Evolutionary conservation across 768 basidiomycete species (phyloP), one percentile per base, ranked within the genome.

Genomic region (Pulveroboletus frians): DNA sequence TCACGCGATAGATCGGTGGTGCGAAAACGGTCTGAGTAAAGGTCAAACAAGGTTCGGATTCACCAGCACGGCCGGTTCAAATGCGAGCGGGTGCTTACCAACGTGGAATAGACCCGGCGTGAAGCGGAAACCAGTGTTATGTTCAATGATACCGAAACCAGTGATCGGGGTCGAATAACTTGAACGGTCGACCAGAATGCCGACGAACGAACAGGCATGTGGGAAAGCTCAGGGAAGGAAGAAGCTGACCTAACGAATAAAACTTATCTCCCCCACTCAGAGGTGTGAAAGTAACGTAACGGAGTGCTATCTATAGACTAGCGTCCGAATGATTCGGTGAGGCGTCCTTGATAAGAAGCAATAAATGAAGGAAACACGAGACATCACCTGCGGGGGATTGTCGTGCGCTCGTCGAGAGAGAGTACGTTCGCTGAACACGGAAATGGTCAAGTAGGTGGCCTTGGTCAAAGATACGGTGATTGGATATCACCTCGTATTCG

Each of bases 281-380:
- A 26, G 34, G 46, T 56, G 57, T 43, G 57, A 60, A 49, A 42
- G 21, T 44, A 38, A 54, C 55, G 54, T 56, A 53, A 56, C 2
- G 15, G 27, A 34, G 30, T n/a, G 23, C 27, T 38, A 39, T 31
- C 21, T 49, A 26, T 17, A 26, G 30, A 21, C 20, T 36, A 13
- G 40, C 18, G 23, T 27, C 26, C 40, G 44, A 39, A 14, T 18
- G 39, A 21, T 27, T 40, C 6, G 18, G 46, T 17, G 23, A 39
- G 43, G 27, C 11, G 23, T 8, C 4, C 26, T 36, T 32, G 53
- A 55, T 57, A 40, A 55, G 36, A 17, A 34, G 43, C 35, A 23
- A 38, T 14, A 31, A 23, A 41, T 31, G 42, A 37, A 31, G 30
- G 30, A 39, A 32, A 43, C 13, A 42, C 46, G 50, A 46, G 39